These are phyloP conservation scores for Penicillium sp. DNA, from an alignment of 2,329 filamentous ascomycete genomes.

Conservation along the genomic window DNA sequence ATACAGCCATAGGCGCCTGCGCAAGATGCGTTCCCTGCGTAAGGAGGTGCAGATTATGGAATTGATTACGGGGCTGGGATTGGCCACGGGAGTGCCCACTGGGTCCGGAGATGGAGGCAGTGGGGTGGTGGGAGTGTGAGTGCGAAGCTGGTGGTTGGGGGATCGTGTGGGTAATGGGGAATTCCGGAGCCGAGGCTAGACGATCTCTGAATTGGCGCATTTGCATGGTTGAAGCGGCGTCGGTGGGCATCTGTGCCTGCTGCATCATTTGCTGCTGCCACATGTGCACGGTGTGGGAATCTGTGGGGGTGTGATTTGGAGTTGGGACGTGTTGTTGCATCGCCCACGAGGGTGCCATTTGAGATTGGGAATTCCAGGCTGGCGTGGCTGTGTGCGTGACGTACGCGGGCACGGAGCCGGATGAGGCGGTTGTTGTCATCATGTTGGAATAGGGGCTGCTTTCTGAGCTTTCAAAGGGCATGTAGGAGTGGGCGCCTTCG, in stretches of 20 bases:
- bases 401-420: conserved; percentile 31
- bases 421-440: conserved; percentile 14
- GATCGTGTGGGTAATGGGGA: conserved; percentile 17
- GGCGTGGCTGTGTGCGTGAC: conserved; percentile 21
- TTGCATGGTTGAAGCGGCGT: conserved; percentile 13
- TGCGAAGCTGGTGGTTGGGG: conserved; percentile 1
- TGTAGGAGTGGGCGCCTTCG: conserved; percentile 23
- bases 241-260: conserved; percentile 19
- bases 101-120: conserved; percentile 21
- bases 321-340: conserved; percentile 27
- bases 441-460: conserved; percentile 23
- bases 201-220: conserved; percentile 35
- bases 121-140: conserved; percentile 6
- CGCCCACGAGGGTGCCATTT: conserved; percentile 23
- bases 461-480: conserved; percentile 19
- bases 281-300: conserved; percentile 23
- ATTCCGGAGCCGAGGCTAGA: conserved; percentile 34
- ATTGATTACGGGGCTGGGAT: conserved; percentile 22
- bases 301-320: conserved; percentile 21
- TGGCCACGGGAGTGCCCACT: conserved; percentile 21
- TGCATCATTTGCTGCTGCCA: conserved; percentile 31
- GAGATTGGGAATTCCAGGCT: conserved; percentile 14
- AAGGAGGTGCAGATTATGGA: conserved; percentile 22
- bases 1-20: conserved; percentile 6
- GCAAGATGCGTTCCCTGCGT: conserved; percentile 20